Conservation (phyloP, 1,284 basidiomycete species). For the Puccinia novopanici region DNA sequence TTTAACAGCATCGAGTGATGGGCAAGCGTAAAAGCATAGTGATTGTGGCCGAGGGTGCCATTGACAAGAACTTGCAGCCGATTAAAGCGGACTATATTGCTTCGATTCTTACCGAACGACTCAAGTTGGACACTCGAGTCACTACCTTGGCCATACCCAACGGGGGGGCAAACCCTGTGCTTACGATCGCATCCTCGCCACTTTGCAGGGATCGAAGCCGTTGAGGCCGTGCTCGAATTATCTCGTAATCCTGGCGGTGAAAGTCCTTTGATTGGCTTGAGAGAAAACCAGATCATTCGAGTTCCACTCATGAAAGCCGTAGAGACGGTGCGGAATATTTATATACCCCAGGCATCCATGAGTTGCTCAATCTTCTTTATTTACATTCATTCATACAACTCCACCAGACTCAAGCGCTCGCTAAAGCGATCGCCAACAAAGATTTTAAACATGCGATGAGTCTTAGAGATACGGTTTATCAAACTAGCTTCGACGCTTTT, state of each 20-base stretch:
- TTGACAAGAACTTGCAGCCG: slow-evolving; percentile 81
- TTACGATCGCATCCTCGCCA: slow-evolving; percentile 87
- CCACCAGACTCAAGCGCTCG: slow-evolving; percentile 77
- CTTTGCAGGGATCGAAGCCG: slow-evolving; percentile 89
- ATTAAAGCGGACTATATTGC: slow-evolving; percentile 90
- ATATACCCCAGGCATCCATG: background rate
- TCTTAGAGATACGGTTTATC: slow-evolving; percentile 87
- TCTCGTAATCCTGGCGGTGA: slow-evolving; percentile 66
- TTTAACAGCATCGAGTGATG: slow-evolving; percentile 74
- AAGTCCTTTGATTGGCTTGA: slow-evolving; percentile 93
- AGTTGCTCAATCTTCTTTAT: background rate
- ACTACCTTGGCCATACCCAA: slow-evolving; percentile 98
- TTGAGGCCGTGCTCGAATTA: slow-evolving; percentile 83
- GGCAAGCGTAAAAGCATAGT: slow-evolving; percentile 98
- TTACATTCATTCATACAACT: background rate
- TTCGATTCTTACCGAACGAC: slow-evolving; percentile 77
- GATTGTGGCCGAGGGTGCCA: slow-evolving; percentile 93
- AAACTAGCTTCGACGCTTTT: slow-evolving; percentile 83
- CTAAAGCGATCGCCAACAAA: slow-evolving; percentile 76
- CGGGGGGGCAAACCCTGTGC: slow-evolving; percentile 91
- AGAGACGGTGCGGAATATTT: slow-evolving; percentile 66
- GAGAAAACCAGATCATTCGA: slow-evolving; percentile 91
- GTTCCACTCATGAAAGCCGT: slow-evolving; percentile 92
- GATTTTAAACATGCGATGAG: slow-evolving; percentile 86
- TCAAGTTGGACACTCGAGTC: slow-evolving; percentile 91